These are phyloP conservation scores for Gossypium longicalyx DNA, from an alignment of 345 rosid species.

Conservation along the genomic window DNA sequence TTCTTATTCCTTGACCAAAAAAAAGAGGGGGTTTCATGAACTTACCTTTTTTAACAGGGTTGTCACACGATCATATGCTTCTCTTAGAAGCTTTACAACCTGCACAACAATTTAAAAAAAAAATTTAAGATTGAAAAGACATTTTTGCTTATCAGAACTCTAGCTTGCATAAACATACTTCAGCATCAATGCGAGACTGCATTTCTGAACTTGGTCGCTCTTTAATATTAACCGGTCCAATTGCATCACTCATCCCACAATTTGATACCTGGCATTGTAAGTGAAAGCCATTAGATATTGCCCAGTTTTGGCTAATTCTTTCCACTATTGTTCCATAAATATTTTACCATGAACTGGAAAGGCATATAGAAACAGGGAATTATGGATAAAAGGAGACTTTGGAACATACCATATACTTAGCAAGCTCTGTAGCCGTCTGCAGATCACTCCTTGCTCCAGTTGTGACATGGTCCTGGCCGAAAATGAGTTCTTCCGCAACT, in stretches of 20 bases:
- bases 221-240: constrained; percentile 87
- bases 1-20: neutral
- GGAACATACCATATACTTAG: constrained; percentile 75
- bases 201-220: constrained; percentile 92
- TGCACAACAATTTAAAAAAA: constrained; percentile 24
- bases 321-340: neutral
- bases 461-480: constrained; percentile 82
- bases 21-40: neutral
- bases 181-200: constrained; percentile 96
- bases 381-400: neutral
- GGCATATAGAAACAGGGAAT: neutral
- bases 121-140: neutral
- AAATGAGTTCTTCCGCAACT: constrained; percentile 97
- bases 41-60: constrained; percentile 74
- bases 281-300: neutral
- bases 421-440: constrained; percentile 86
- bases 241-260: constrained; percentile 14
- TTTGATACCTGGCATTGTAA: constrained; percentile 5
- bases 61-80: constrained; percentile 92
- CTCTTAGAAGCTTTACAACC: constrained; percentile 92
- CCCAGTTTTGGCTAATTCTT: neutral
- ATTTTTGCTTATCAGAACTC: neutral
- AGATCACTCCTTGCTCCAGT: constrained; percentile 99
- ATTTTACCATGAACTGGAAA: neutral
- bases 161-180: constrained; percentile 40